Conservation (phyloP, 2,329 filamentous ascomycete genomes). For the Colletotrichum sp. region DNA sequence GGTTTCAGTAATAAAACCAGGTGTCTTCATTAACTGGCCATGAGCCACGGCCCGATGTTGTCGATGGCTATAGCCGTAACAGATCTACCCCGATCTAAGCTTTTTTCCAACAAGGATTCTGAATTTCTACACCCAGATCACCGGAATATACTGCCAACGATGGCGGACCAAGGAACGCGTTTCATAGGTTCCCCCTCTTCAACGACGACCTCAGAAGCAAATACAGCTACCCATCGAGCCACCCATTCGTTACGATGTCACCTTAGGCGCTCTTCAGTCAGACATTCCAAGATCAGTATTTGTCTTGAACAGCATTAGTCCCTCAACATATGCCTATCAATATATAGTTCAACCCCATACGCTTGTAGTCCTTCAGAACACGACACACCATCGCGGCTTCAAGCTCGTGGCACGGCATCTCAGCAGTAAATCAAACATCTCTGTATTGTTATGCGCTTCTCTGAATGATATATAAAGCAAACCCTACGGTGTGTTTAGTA, state of each 20-base stretch:
- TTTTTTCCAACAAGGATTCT: fast-evolving
- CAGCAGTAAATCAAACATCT: not conserved
- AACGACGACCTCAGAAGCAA: not conserved
- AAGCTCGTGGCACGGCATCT: not conserved
- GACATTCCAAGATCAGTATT: too few relatives aligned
- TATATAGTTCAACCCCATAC: not conserved
- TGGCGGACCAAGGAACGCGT: not conserved
- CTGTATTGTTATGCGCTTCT: too few relatives aligned
- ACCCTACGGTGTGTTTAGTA: not conserved
- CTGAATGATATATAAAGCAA: not conserved
- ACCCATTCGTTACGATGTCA: fast-evolving
- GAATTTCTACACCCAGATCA: not conserved
- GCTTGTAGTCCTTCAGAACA: not conserved
- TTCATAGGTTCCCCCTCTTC: fast-evolving
- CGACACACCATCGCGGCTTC: not conserved
- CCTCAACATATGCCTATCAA: not conserved
- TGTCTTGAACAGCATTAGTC: not conserved
- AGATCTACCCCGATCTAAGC: not conserved
- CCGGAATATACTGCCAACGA: not conserved
- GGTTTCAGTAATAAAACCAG: too few relatives aligned
- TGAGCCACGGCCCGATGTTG: not conserved
- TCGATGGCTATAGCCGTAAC: not conserved
- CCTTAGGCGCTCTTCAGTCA: too few relatives aligned
- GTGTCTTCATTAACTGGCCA: fast-evolving
- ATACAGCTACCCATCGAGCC: not conserved